A percentile compares a stretch with the other conserved stretches of the same genome.
phyloP scores from a whole-genome alignment of 805 yeast species.

The Pichia pseudocactophila region DNA sequence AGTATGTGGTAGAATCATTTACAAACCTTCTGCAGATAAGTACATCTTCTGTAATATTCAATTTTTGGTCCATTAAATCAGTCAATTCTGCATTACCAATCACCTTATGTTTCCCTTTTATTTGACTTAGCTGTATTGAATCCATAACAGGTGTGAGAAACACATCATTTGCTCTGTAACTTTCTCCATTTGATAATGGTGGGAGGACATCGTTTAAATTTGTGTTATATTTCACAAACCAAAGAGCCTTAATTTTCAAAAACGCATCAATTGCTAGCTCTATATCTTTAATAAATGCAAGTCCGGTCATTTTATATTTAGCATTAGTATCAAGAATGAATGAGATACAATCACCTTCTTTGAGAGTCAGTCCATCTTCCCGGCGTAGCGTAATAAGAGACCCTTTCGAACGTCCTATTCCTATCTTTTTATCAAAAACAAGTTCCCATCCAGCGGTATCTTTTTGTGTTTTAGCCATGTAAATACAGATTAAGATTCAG shows the following conservation, averaged over 20 bases:
- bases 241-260: constrained; percentile 39
- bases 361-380: constrained; percentile 40
- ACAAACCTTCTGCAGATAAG: constrained; percentile 37
- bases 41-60: constrained; percentile 21
- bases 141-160: constrained; percentile 45
- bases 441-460: constrained; percentile 32
- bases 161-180: constrained; percentile 35
- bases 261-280: constrained; percentile 39
- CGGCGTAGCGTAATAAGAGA: constrained; percentile 29
- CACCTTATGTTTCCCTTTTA: constrained; percentile 38
- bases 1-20: constrained; percentile 27
- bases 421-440: constrained; percentile 12
- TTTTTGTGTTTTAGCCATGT: constrained; percentile 22
- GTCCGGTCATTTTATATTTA: constrained; percentile 24
- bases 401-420: constrained; percentile 19
- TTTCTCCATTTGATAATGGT: constrained; percentile 15
- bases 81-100: constrained; percentile 20
- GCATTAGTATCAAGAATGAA: constrained; percentile 14
- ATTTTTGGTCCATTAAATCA: constrained; percentile 14
- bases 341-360: constrained; percentile 45
- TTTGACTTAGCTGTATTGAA: constrained; percentile 34
- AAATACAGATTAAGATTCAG: too few species aligned
- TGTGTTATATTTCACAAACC: constrained; percentile 38
- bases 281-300: constrained; percentile 45
- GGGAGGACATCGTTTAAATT: constrained; percentile 18